Base-by-base conservation (phyloP, 2,329 filamentous ascomycete species). In the Diaporthe sp. region DNA sequence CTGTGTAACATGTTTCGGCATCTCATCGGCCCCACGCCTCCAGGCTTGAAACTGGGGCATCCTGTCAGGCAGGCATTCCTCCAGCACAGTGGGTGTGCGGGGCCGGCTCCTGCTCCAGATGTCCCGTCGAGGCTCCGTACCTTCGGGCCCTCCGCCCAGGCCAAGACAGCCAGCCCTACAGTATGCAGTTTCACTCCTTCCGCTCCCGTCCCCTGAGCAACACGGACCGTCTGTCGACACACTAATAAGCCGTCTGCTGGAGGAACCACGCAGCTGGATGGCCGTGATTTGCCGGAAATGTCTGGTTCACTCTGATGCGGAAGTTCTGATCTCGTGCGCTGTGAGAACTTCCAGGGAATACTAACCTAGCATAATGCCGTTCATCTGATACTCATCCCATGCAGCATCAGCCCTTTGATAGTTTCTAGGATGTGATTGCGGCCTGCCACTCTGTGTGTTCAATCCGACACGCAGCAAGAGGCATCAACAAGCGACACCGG, bases 1-100 rank as follows among this genome's bases (percentile, higher is more conserved):
- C 65, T 53, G 65, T 69, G 65, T 69, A 42, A 69, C 65, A 55
- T 42, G 65, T 55, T 69, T 55, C 65, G 65, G 65, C 65, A 55
- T 8, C 65, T 68, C 31, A 39, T 42, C 31, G 46, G 65, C 49
- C 49, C 65, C 65, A 69, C 65, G 49, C 8, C 34, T 39, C 65
- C 46, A 69, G 34, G n/a, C 17, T 69, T 10, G n/a, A 55, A 19
- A 39, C 46, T 13, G 65, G 62, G 65, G 49, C n/a, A 55, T 69
- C 65, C 65, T 55, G 65, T n/a, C 49, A 28, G 42, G 19, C 25
- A 65, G 42, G 59, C 42, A 65, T 42, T 46, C 42, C 17, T 8
- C 39, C 9, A 22, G 59, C 25, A 7, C 42, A 10, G 42, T 49
- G 42, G 42, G 42, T n/a, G 42, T 46, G 61, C 44, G 61, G 42